Percentiles rank a stretch among this genome's conserved stretches.
These are phyloP conservation scores for Triadica sebifera DNA, from an alignment of 345 rosid species.

Conservation along the genomic window DNA sequence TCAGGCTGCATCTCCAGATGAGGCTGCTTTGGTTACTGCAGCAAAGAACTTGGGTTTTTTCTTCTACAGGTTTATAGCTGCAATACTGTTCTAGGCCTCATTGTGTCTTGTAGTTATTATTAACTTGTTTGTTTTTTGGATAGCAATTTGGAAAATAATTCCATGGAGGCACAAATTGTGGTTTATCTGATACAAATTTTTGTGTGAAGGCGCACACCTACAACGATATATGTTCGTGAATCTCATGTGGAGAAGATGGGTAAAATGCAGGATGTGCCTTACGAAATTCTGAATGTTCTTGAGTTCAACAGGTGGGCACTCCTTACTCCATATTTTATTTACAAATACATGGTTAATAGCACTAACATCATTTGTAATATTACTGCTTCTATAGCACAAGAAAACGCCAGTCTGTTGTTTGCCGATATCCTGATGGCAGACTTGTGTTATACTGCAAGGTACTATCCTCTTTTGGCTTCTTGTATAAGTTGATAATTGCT, in stretches of 20 bases:
- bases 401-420: slow-evolving; percentile 99
- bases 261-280: slow-evolving; percentile 69
- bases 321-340: slow-evolving; percentile 8
- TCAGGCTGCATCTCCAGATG: slow-evolving; percentile 99
- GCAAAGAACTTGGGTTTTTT: slow-evolving; percentile 99
- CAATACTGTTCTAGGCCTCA: not conserved
- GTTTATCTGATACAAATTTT: slow-evolving; percentile 2
- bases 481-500: slow-evolving; percentile 8
- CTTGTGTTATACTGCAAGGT: slow-evolving; percentile 98
- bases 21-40: slow-evolving; percentile 93
- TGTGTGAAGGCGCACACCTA: slow-evolving; percentile 77
- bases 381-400: slow-evolving; percentile 66
- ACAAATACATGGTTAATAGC: slow-evolving; percentile 11
- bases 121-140: not conserved
- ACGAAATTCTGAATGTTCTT: slow-evolving; percentile 94
- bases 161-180: not conserved
- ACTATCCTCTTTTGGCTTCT: slow-evolving; percentile 27
- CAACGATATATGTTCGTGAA: slow-evolving; percentile 88
- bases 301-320: slow-evolving; percentile 90
- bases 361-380: slow-evolving; percentile 11
- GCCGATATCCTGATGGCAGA: slow-evolving; percentile 93
- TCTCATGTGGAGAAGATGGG: slow-evolving; percentile 98
- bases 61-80: slow-evolving; percentile 65
- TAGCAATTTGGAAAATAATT: not conserved
- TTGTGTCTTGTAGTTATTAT: not conserved